Percentiles rank a stretch among this genome's conserved stretches.
Conservation (phyloP, 495 filamentous ascomycete genomes). For the Aspergillus nidulans region DNA sequence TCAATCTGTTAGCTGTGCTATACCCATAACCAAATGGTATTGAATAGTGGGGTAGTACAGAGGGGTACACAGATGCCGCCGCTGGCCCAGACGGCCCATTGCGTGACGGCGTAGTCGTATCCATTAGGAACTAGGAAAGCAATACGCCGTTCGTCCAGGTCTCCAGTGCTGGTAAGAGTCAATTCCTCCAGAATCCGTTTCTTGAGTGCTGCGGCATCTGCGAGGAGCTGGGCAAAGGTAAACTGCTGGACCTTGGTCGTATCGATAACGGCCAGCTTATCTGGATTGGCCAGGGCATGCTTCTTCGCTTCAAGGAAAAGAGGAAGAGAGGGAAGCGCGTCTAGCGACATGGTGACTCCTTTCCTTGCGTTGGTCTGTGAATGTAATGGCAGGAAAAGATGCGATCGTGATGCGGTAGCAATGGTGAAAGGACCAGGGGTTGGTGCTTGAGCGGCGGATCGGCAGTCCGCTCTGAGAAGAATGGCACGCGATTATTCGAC, state of each 20-base stretch:
- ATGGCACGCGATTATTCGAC: slow-evolving; percentile 9
- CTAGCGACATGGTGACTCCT: slow-evolving; percentile 5
- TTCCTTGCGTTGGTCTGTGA: neutral
- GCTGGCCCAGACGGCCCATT: slow-evolving; percentile 40
- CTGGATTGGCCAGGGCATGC: slow-evolving; percentile 54
- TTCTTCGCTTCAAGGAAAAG: slow-evolving; percentile 60
- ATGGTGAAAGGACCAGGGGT: neutral
- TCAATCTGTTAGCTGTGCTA: slow-evolving; percentile 9
- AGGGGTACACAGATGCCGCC: slow-evolving; percentile 40
- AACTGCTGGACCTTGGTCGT: slow-evolving; percentile 65
- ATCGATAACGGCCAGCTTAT: slow-evolving; percentile 70
- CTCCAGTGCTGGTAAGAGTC: slow-evolving; percentile 34
- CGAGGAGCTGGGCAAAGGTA: slow-evolving; percentile 73
- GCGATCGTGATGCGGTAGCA: neutral
- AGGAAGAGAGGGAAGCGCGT: slow-evolving; percentile 59
- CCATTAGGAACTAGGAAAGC: slow-evolving; percentile 83
- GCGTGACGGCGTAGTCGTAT: slow-evolving; percentile 87
- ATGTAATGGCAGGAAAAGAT: slow-evolving; percentile 1
- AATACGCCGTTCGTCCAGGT: slow-evolving; percentile 69
- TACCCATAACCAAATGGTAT: neutral
- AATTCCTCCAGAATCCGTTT: slow-evolving; percentile 54
- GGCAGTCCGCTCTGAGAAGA: neutral
- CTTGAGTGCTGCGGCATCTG: slow-evolving; percentile 65
- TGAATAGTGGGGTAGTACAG: slow-evolving; percentile 21
- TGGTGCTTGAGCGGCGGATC: neutral